Base-by-base conservation (phyloP, 2,329 filamentous ascomycete species). In the Geosmithia putterillii region DNA sequence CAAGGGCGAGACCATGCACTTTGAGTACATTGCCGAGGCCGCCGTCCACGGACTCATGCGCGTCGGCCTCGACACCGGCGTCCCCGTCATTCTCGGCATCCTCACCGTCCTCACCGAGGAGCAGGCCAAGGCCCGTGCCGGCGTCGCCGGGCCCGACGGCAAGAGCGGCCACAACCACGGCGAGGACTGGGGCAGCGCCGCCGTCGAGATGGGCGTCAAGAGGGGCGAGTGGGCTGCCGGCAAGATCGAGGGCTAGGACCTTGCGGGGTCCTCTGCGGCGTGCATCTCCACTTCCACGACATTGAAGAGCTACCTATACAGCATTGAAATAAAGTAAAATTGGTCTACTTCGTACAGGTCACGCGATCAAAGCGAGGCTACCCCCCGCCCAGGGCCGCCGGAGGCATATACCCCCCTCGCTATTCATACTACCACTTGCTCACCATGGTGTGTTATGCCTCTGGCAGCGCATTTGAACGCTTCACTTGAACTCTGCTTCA, bases 1-100 rank as follows among this genome's bases (percentile, higher is more conserved):
- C 69, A 98, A 98, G 71, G 92, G 92, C 61, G 86, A 94, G 66
- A 96, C 92, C 7, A 95, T 95, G 88, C 92, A 98, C 67, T 98
- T 98, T 57, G 92, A 98, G 67, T 96, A 98, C 68, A 98, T 98
- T 55, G 76, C 89, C 37, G 92, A 96, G 50, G 79, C 86, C 36
- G 88, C 94, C 7, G 87, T 81, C 45, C 86, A 95, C 48, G 92
- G 87, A 7, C 73, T 98, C 47, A 98, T 98, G 92, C 81, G 86
- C 50, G 81, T 96, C 46, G 88, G 94, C 63, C 71, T 96, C 44
- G 90, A 98, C 60, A 81, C 79, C 9, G 85, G 86, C 38, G 78
- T 94, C 42, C 92, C 92, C 25, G 83, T 98, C 46, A 77, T 96
- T 46, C 95, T 96, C 62, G 90, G 92, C 14, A 70, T 96, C 53